Base-by-base conservation (phyloP, 371 early-diverging fungal species). In the Apophysomyces variabilis region DNA sequence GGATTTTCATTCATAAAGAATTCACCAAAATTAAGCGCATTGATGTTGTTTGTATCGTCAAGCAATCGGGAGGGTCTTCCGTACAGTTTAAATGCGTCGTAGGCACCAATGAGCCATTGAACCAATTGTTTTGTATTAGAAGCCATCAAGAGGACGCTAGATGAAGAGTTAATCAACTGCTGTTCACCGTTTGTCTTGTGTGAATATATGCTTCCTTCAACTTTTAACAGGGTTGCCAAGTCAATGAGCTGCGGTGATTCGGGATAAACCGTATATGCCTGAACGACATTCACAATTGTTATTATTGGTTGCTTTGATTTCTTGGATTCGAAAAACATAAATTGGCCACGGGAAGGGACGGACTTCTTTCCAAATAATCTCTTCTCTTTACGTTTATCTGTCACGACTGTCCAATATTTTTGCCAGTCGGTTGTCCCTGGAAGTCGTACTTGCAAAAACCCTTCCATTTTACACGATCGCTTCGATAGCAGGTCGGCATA, bases 241-340 rank as follows among this genome's bases (percentile, higher is more conserved):
- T 78, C 71, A 37, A 78, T 73, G 11, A 83, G 65, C 39, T 83
- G 78, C 1, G 80, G 78, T 4, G 80, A 70, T 57, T 83, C 83
- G 38, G 93, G 93, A 69, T 90, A 93, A 46, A 92, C 80, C 6
- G 90, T 88, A 59, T 93, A 92, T 3, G 86, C 90, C 61, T 88
- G 88, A 58, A 82, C 82, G 43, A 89, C 85, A 61, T 87, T 82
- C 60, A 77, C 74, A 60, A 90, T 67, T 9, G 79, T 79, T 65
- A 87, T 75, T 36, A 84, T 69, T 2, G 89, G 89, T 13, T 71
- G 68, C 68, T 86, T 89, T 43, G 86, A 68, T 66, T 85, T 87
- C 68, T 82, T 84, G 58, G 76, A 74, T 39, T 85, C 85, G 58
- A 79, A 89, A 65, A 90, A 88, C 62, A 81, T 73, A 57, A 88